These are phyloP conservation scores for Scleroderma bovista DNA, from an alignment of 768 basidiomycete genomes.

Conservation along the genomic window DNA sequence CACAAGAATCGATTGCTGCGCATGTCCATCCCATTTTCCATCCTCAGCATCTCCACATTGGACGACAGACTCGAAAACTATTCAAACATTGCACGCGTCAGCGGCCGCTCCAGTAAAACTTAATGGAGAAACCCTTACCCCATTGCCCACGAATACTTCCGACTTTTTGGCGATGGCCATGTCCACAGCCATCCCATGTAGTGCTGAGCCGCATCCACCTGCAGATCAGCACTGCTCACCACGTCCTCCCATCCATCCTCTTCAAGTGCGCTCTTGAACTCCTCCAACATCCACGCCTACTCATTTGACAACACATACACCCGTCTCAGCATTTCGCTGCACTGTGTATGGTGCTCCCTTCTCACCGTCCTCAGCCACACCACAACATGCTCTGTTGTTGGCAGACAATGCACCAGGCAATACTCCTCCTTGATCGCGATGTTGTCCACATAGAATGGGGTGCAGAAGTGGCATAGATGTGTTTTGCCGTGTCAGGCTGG, in stretches of 20 bases:
- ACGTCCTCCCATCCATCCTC: constrained; percentile 49
- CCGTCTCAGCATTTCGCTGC: constrained; percentile 18
- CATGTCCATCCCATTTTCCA: constrained; percentile 38
- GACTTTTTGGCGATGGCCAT: constrained; percentile 56
- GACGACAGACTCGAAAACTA: constrained; percentile 46
- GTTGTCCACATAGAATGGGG: constrained; percentile 9
- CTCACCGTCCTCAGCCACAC: constrained; percentile 31
- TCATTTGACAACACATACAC: constrained; percentile 51
- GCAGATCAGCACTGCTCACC: constrained; percentile 36
- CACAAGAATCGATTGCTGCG: constrained; percentile 39
- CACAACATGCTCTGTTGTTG: constrained; percentile 38
- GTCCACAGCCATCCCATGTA: constrained; percentile 50
- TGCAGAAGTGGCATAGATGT: constrained; percentile 14
- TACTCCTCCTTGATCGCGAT: constrained; percentile 20
- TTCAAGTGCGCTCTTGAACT: constrained; percentile 32
- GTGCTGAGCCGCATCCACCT: constrained; percentile 40
- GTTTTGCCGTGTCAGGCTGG: constrained; percentile 27
- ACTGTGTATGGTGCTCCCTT: constrained; percentile 17
- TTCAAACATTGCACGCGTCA: neutral
- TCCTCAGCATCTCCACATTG: constrained; percentile 44
- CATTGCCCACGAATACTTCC: constrained; percentile 58
- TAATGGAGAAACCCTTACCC: constrained; percentile 34
- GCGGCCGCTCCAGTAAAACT: neutral
- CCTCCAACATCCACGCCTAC: constrained; percentile 38
- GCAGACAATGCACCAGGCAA: constrained; percentile 41